These are phyloP conservation scores for Penicillium pulvis DNA, from an alignment of 495 filamentous ascomycete genomes.

Conservation along the genomic window DNA sequence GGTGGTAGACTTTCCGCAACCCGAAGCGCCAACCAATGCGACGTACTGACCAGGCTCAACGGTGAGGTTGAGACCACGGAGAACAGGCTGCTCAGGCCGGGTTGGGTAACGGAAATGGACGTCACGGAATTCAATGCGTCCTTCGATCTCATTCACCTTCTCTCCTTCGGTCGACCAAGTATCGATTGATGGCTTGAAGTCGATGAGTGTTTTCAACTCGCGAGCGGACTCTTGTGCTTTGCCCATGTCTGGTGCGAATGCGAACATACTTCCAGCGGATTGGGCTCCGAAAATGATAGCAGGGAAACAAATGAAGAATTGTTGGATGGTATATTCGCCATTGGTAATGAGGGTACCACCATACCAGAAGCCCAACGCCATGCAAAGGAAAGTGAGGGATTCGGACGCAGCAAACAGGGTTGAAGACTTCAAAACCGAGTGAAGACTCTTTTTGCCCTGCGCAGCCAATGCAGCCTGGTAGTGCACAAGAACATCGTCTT, in stretches of 20 bases:
- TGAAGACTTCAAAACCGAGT: constrained; percentile 63
- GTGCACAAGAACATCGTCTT: constrained; percentile 62
- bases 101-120: constrained; percentile 80
- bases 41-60: constrained; percentile 73
- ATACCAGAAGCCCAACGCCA: constrained; percentile 88
- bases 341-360: constrained; percentile 72
- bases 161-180: constrained; percentile 58
- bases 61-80: constrained; percentile 66
- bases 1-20: constrained; percentile 78
- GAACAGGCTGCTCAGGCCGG: constrained; percentile 70
- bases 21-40: constrained; percentile 76
- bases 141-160: constrained; percentile 59
- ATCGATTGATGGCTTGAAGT: constrained; percentile 69
- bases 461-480: background rate
- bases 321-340: constrained; percentile 66
- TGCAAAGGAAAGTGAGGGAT: constrained; percentile 70
- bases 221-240: constrained; percentile 75
- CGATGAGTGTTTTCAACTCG: constrained; percentile 72
- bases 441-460: background rate
- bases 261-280: constrained; percentile 77
- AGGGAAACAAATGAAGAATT: constrained; percentile 80
- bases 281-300: constrained; percentile 77
- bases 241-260: constrained; percentile 79
- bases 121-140: constrained; percentile 68
- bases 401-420: constrained; percentile 75